A percentile compares a stretch with the other conserved stretches of the same genome.
phyloP scores from a whole-genome alignment of 805 yeast genomes.

The Wickerhamomyces mucosus region DNA sequence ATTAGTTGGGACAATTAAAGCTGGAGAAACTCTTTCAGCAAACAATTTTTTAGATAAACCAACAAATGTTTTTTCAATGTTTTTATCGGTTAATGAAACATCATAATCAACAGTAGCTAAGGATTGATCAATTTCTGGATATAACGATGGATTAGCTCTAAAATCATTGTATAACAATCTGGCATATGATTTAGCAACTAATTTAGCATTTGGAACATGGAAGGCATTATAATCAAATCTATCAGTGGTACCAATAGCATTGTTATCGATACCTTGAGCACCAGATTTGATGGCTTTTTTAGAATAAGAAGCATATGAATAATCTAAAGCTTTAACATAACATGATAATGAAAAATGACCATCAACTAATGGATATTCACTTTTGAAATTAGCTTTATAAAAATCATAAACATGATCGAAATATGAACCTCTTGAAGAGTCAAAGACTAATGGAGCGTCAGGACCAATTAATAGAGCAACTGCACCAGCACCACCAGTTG shows the following conservation, averaged over 20 bases:
- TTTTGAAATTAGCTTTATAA: slow-evolving; percentile 94
- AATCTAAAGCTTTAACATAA: slow-evolving; percentile 88
- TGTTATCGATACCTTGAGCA: slow-evolving; percentile 33
- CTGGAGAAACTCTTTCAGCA: slow-evolving; percentile 65
- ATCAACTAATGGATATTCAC: slow-evolving; percentile 95
- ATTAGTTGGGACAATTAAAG: slow-evolving; percentile 84
- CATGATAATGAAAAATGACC: slow-evolving; percentile 93
- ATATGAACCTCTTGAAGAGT: slow-evolving; percentile 78
- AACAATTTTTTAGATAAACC: slow-evolving; percentile 58
- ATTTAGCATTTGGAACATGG: slow-evolving; percentile 98
- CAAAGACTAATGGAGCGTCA: slow-evolving; percentile 94
- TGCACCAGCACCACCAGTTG: slow-evolving; percentile 98
- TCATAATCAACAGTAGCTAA: slow-evolving; percentile 58
- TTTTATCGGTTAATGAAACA: slow-evolving; percentile 67
- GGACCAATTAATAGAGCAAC: slow-evolving; percentile 95
- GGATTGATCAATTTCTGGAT: slow-evolving; percentile 45
- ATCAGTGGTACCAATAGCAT: slow-evolving; percentile 57
- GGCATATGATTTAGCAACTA: slow-evolving; percentile 87
- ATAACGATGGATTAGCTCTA: slow-evolving; percentile 55
- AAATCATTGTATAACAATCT: slow-evolving; percentile 87
- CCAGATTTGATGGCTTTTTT: slow-evolving; percentile 56
- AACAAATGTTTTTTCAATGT: slow-evolving; percentile 78
- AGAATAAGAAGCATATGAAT: slow-evolving; percentile 75
- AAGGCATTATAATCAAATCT: slow-evolving; percentile 88
- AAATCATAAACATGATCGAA: slow-evolving; percentile 98